Evolutionary conservation across 2,329 filamentous ascomycete genomes (phyloP), one percentile per base, ranked within the genome.

Genomic region (Fusarium dimerum): DNA sequence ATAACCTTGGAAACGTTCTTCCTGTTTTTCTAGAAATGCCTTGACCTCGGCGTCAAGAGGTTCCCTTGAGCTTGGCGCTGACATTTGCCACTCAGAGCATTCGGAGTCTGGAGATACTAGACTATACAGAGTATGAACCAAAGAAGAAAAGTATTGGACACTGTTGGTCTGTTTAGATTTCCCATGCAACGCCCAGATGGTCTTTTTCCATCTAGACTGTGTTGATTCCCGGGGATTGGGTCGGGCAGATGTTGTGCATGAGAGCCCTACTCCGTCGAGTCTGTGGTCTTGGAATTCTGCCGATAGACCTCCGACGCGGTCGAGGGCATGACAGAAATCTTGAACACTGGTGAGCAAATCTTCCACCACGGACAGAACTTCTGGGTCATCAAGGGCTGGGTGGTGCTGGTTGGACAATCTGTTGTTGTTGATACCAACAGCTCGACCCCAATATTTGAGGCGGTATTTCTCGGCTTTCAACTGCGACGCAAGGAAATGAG

Each of bases 361-460:
- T 11, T 36, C 10, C 10, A 36, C 32, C 10, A 36, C 32, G 4
- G 32, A 36, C 10, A 36, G 13, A 15, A 15, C 10, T 36, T 36
- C 10, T 4, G 32, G 32, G 11, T 36, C 32, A 36, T 36, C 32
- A 36, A 36, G 32, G 3, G 32, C 32, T 11, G 32, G 32, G 9
- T 36, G 32, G 11, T 36, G 32, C 10, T 11, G 10, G 13, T 10
- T 15, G 32, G 32, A 36, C 9, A 43, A 17, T 26, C 17, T 34
- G 12, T 36, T 44, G 1, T 41, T 0, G 11, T 52, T 20, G 10
- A 67, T 18, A 1, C 66, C 66, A 2, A 67, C 61, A 1, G 34
- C 36, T 0, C 7, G 32, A 0, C 62, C 66, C 64, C 64, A 68
- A 9, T 54, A 38, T 17, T 61, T 56, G 5, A 68, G 51, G 5